Evolutionary conservation across 148 eudicot genomes (phyloP), one percentile per base, ranked within the genome.

Genomic region (Mesembryanthemum crystallinum): DNA sequence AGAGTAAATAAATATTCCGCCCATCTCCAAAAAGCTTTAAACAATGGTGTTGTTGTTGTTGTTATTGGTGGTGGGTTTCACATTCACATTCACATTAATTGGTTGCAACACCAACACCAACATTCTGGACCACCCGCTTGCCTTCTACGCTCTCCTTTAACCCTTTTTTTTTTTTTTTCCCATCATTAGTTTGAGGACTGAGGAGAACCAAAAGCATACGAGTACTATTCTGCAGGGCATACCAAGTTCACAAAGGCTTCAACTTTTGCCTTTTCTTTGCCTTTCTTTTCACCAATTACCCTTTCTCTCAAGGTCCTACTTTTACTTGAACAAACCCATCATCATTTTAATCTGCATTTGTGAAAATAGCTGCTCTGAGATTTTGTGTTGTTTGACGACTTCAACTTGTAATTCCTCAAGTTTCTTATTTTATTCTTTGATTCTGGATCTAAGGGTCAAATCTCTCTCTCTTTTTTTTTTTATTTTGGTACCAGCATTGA

Each of bases 371-470:
- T 69, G 72, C 47, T 45, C 1, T 27, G 7, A 0, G 3, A 13
- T 4, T n/a, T 30, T 29, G 45, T 55, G 21, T 17, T 55, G 5
- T 67, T 21, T 81, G 83, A 76, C 54, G 0, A 59, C 28, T 76
- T 81, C 80, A 81, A 55, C 61, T 49, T n/a, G 28, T 12, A 43
- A 11, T 69, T 69, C 37, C 72, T 69, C 29, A 69, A 71, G 20
- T 30, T 20, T 43, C 66, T 35, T 30, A 52, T 39, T 51, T 24
- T 77, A n/a, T 42, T 23, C 8, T 54, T 71, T 43, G 47, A 57
- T 27, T 64, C 69, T 64, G 45, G 63, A 55, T 81, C 63, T 76
- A 35, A 58, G 74, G 58, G 69, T 5, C 18, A 12, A n/a, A 59
- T 57, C 39, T 35, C 6, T 2, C 3, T 35, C 39, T 2, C 39